phyloP scores from a whole-genome alignment of 2,329 filamentous ascomycete species.

The Botrytis sinoallii region DNA sequence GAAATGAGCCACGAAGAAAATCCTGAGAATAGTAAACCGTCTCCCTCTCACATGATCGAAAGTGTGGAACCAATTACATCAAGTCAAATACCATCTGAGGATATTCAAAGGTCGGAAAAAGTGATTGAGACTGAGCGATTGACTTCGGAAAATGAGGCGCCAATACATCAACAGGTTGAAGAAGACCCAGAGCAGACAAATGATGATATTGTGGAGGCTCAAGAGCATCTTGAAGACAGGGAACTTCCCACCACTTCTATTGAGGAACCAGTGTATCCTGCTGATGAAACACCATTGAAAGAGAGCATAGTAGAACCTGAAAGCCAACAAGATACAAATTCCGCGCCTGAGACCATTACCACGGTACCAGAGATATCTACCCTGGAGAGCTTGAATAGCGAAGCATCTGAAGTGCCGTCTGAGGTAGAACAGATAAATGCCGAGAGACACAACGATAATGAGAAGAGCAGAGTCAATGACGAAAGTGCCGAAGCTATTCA shows the following conservation, averaged over 20 bases:
- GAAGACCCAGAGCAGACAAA: not conserved
- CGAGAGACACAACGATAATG: not conserved
- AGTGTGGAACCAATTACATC: not conserved
- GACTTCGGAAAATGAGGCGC: not conserved
- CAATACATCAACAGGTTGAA: not conserved
- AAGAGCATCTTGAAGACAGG: not conserved
- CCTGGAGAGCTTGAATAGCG: not conserved
- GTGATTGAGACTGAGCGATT: not conserved
- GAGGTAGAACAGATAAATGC: not conserved
- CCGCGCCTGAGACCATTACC: not conserved
- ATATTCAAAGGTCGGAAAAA: not conserved
- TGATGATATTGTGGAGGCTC: not conserved
- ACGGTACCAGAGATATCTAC: not conserved
- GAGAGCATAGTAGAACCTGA: not conserved
- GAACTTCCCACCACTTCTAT: not conserved
- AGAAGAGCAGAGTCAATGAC: not conserved
- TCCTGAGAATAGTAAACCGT: not conserved
- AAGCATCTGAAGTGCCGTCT: too few species aligned
- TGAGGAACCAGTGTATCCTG: not conserved
- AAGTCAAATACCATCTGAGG: not conserved
- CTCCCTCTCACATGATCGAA: not conserved
- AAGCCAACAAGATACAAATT: not conserved
- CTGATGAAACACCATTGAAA: not conserved
- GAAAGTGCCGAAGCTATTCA: not conserved
- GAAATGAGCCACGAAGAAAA: not conserved